Evolutionary conservation across 2,329 filamentous ascomycete species (phyloP), one percentile per base, ranked within the genome.

Genomic region (Aspergillus vadensis): DNA sequence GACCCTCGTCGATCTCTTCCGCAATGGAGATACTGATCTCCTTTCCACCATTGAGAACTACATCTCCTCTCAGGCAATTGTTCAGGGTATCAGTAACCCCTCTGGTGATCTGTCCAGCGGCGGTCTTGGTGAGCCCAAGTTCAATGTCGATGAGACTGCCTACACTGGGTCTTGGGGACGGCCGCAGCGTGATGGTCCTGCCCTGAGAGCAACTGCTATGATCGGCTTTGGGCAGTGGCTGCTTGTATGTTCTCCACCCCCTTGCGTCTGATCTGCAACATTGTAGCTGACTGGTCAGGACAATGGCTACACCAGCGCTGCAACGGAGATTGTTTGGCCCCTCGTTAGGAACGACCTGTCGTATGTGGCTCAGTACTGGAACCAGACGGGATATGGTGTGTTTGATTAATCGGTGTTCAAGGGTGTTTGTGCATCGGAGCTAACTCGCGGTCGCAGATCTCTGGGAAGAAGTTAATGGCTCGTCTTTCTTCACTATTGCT

Each of bases 401-500:
- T 36, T 1, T 36, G 15, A 1, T 12, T 17, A 15, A 5, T 3
- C 10, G 32, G 3, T 1, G 36, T 19, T 27, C 30, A 2, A 38
- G 23, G 2, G 5, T 27, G 25, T 27, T 27, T 36, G n/a, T 19
- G 2, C 23, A 51, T n/a, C 6, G 12, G 21, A n/a, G 47, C 55
- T 57, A 15, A 27, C 61, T 7, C 6, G 6, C 3, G n/a, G 4
- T 5, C 15, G 49, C 25, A 72, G 72, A 96, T 73, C 82, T 96
- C 3, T 95, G 91, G 91, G 91, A 95, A 73, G 91, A 95, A 73
- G 85, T 93, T 14, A 79, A 81, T 23, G 89, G 90, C 43, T 88
- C 85, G 21, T 92, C 90, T 0, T 95, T 93, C 80, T 96, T 94
- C 76, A 95, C 91, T 1, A 78, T 87, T 32, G 85, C 86, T 3